Base-by-base conservation (phyloP, 2,329 filamentous ascomycete species). In the Apiospora rasikravindrae region DNA sequence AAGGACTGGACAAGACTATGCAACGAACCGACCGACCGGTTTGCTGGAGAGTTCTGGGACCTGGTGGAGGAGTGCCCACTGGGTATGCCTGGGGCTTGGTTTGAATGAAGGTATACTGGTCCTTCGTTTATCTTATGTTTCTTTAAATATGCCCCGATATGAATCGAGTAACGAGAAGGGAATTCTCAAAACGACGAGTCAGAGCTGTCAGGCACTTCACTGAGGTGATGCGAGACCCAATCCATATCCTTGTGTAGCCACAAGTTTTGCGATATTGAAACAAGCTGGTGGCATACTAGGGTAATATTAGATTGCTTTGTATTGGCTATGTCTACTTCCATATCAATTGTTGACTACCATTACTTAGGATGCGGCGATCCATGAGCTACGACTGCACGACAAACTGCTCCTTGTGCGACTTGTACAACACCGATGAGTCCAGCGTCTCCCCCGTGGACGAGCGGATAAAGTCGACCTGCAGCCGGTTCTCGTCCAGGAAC, bases 401-500 rank as follows among this genome's bases (percentile, higher is more conserved):
- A 78, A 88, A 88, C 66, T 78, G 79, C 67, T 82, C 75, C 1
- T 72, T 74, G 74, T 88, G 87, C 40, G 81, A 79, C 80, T 89
- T 89, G 75, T 83, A 86, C 76, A 89, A 75, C 29, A 80, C 81
- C 14, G 85, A 85, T 11, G 81, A 79, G 76, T 89, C 87, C 71
- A 89, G 73, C 8, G 87, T 73, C 69, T 82, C 81, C 1, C 87
- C 88, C 0, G 85, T 88, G 0, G 81, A 76, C 0, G 85, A 88
- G 2, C 81, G 79, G 47, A 87, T 81, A 74, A 90, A 90, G 14
- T 88, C 83, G 4, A 90, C 82, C 75, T 83, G 80, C 73, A 90
- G 72, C 37, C 86, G 77, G 4, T 85, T 81, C 69, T 75, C 77
- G 75, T 88, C 84, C 70, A 83, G 66, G 40, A 90, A 85, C 3